phyloP scores from a whole-genome alignment of 345 rosid species.

The Salix exigua region DNA sequence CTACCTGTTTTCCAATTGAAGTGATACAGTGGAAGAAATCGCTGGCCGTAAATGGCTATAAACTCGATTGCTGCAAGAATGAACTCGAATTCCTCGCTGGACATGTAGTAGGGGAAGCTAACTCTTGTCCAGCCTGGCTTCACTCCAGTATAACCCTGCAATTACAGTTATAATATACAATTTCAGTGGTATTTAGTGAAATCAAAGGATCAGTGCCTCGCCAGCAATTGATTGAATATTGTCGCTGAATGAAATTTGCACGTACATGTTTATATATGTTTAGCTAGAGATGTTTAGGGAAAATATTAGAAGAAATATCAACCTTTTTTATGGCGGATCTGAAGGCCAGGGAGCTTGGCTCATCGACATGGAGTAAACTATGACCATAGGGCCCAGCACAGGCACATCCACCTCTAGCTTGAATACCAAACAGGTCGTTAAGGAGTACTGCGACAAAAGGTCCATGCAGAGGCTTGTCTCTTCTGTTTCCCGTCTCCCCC shows the following conservation, averaged over 20 bases:
- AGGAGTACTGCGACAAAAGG: constrained; percentile 47
- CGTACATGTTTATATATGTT: too few relatives aligned
- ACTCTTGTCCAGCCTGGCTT: constrained; percentile 70
- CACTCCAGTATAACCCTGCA: constrained; percentile 35
- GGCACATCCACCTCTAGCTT: constrained; percentile 60
- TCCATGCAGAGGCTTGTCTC: constrained; percentile 57
- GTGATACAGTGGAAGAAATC: constrained; percentile 45
- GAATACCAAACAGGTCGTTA: constrained; percentile 64
- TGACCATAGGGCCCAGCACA: constrained; percentile 78
- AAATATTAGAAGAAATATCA: not conserved
- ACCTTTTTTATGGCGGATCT: constrained; percentile 48
- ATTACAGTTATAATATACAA: too few relatives aligned
- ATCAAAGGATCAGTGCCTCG: too few relatives aligned
- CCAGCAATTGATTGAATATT: not conserved
- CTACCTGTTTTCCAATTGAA: constrained; percentile 41
- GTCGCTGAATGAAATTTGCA: not conserved
- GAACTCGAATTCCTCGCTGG: constrained; percentile 47
- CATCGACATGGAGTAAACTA: constrained; percentile 29
- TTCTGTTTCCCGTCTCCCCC: constrained; percentile 38
- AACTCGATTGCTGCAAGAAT: constrained; percentile 49
- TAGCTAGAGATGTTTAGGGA: too few relatives aligned
- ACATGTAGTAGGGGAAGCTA: constrained; percentile 68
- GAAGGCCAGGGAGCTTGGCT: constrained; percentile 25
- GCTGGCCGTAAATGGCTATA: constrained; percentile 40
- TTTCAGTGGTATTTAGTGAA: too few relatives aligned